These are phyloP conservation scores for Kondoa subrosea DNA, from an alignment of 768 basidiomycete species.

Conservation along the genomic window DNA sequence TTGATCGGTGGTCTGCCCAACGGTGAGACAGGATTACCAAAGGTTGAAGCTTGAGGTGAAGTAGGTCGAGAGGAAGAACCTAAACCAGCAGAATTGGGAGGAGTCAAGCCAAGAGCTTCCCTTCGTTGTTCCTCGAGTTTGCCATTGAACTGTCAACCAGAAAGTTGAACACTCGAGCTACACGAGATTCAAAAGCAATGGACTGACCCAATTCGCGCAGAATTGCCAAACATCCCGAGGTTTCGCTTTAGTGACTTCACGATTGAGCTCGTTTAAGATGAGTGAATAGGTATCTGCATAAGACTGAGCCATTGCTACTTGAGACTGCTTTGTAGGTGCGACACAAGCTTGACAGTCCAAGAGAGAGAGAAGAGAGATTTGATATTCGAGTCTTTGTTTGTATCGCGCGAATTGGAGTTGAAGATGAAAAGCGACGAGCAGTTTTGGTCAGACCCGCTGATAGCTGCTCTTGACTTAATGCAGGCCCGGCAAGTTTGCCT, in stretches of 20 bases:
- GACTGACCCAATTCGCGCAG: constrained; percentile 78
- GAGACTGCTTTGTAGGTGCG: background rate
- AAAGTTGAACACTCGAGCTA: background rate
- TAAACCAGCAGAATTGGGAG: constrained; percentile 34
- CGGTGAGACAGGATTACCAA: constrained; percentile 7
- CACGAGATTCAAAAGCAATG: constrained; percentile 49
- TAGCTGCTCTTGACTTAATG: too few species aligned
- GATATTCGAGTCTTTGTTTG: too few species aligned
- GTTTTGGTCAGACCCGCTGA: too few species aligned
- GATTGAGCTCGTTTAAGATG: constrained; percentile 66
- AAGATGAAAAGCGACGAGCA: too few species aligned
- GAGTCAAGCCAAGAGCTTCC: constrained; percentile 35
- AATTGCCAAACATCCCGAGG: constrained; percentile 75
- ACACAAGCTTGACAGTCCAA: background rate
- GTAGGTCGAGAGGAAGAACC: constrained; percentile 1
- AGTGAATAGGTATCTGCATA: constrained; percentile 41
- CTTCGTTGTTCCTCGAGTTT: constrained; percentile 42
- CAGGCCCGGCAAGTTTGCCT: too few species aligned
- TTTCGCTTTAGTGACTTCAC: constrained; percentile 67
- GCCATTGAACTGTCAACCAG: constrained; percentile 15
- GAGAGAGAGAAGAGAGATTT: background rate
- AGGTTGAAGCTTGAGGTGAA: constrained; percentile 7
- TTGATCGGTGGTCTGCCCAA: constrained; percentile 1
- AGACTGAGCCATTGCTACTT: background rate
- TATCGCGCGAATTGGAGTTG: too few species aligned